Conservation (phyloP, 345 rosid species). For the Ailanthus altissimus region DNA sequence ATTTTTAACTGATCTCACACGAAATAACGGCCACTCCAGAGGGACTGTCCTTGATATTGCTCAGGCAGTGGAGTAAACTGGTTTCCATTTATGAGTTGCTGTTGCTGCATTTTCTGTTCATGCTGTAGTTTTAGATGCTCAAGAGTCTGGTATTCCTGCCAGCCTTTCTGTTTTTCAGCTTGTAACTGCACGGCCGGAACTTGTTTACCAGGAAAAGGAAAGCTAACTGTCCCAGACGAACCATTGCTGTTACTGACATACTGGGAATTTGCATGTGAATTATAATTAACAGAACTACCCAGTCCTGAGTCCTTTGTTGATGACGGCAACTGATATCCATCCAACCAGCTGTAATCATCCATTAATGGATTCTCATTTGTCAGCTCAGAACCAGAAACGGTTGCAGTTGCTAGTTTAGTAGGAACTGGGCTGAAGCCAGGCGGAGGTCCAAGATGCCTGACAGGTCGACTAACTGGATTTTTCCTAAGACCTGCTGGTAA, state of each 20-base stretch:
- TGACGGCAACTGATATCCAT: conserved; percentile 77
- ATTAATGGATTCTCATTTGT: conserved; percentile 33
- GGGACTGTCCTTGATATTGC: conserved; percentile 80
- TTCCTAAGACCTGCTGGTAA: conserved; percentile 45
- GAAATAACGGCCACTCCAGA: conserved; percentile 69
- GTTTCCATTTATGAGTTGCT: conserved; percentile 48
- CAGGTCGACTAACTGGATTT: conserved; percentile 78
- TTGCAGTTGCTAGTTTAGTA: conserved; percentile 52
- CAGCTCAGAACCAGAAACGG: conserved; percentile 42
- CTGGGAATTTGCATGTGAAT: conserved; percentile 52
- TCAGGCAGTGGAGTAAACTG: conserved; percentile 62
- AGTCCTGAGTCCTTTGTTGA: conserved; percentile 47
- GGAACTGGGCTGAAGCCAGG: conserved; percentile 84
- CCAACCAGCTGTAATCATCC: conserved; percentile 99
- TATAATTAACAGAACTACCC: conserved; percentile 42
- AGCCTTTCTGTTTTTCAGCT: conserved; percentile 50
- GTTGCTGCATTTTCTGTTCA: conserved; percentile 59
- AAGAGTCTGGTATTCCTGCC: conserved; percentile 48
- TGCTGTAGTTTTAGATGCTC: conserved; percentile 48
- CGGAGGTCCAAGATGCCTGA: conserved; percentile 88
- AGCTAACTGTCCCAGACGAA: conserved; percentile 52
- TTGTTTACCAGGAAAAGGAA: conserved; percentile 92
- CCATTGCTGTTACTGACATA: conserved; percentile 50
- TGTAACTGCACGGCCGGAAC: conserved; percentile 50
- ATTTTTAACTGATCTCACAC: conserved; percentile 70